These are phyloP conservation scores for Teratosphaeria gauchensis DNA, from an alignment of 2,329 filamentous ascomycete species.

Conservation along the genomic window DNA sequence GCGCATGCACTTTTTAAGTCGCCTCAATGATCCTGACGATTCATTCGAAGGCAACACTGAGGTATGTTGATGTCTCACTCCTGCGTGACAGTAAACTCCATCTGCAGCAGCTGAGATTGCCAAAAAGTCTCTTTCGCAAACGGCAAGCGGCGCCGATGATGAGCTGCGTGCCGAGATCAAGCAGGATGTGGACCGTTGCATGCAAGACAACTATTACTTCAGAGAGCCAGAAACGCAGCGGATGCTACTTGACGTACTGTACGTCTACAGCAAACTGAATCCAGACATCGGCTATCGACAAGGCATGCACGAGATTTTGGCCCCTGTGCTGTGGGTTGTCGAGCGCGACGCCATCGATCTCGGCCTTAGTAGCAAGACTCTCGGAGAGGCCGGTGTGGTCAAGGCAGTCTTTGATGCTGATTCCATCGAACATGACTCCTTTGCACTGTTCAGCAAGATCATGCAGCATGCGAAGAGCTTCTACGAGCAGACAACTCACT, in stretches of 20 bases:
- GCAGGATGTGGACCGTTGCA: constrained; percentile 82
- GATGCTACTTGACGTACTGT: constrained; percentile 79
- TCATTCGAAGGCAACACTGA: constrained; percentile 35
- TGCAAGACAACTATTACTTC: constrained; percentile 88
- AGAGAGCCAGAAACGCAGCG: constrained; percentile 67
- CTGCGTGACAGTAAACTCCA: constrained; percentile 12
- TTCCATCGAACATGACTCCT: constrained; percentile 85
- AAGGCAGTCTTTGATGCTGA: constrained; percentile 51
- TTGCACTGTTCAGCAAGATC: constrained; percentile 70
- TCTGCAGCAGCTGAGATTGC: constrained; percentile 37
- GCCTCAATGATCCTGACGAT: constrained; percentile 78
- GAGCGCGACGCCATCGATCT: constrained; percentile 66
- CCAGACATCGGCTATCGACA: constrained; percentile 86
- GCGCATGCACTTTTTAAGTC: constrained; percentile 65
- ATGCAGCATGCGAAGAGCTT: constrained; percentile 76
- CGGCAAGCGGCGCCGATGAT: constrained; percentile 52
- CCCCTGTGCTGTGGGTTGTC: constrained; percentile 77
- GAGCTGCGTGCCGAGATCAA: constrained; percentile 75
- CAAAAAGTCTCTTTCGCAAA: constrained; percentile 63
- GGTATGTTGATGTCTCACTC: constrained; percentile 34
- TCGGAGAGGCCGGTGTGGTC: constrained; percentile 22
- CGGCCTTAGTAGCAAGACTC: constrained; percentile 20
- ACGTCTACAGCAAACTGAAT: constrained; percentile 90
- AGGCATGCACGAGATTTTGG: constrained; percentile 94
- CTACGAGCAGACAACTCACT: constrained; percentile 57